Evolutionary conservation across 352 stramenopile species (phyloP), one percentile per base, ranked within the genome.

Genomic region (Globisporangium irregulare): DNA sequence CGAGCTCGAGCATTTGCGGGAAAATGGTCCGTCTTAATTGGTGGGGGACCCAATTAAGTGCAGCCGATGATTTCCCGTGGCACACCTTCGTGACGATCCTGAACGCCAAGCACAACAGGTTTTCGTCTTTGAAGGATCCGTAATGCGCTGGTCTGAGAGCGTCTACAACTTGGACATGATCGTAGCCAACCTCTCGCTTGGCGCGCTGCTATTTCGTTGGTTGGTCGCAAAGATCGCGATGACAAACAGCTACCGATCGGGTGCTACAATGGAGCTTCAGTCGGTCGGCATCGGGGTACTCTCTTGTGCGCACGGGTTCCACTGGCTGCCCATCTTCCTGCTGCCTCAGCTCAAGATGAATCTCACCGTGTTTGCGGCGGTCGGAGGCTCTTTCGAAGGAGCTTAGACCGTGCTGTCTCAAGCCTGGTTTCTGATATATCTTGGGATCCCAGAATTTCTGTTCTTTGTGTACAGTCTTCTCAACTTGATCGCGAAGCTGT

Each of bases 401-500:
- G 18, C 62, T 0, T 69, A 79, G 48, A 48, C 51, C 12, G 64
- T 59, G 1, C 41, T 79, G 0, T 29, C 24, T 4, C 36, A 73
- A 22, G 62, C 72, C 9, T 79, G 75, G 75, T 79, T 77, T 43
- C 36, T 66, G 14, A 75, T 81, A 14, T 81, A 81, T n/a, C 71
- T 72, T 2, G 69, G 58, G 9, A 76, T 76, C 46, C 68, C 53
- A 7, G 69, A 77, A 25, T 27, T 74, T 2, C 10, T 78, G 12
- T 54, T 81, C n/a, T 51, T 78, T 2, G 58, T 56, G 55, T 77
- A 66, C 53, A 76, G 71, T 46, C 15, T 74, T 3, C 63, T 80
- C 5, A 80, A 76, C 34, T 14, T 64, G 0, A 29, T 59, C 4
- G 66, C 61, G 38, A 70, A 73, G 56, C 20, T 73, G 2, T 12